These are phyloP conservation scores for Pachyrhizus erosus DNA, from an alignment of 306 rosid genomes.

Conservation along the genomic window DNA sequence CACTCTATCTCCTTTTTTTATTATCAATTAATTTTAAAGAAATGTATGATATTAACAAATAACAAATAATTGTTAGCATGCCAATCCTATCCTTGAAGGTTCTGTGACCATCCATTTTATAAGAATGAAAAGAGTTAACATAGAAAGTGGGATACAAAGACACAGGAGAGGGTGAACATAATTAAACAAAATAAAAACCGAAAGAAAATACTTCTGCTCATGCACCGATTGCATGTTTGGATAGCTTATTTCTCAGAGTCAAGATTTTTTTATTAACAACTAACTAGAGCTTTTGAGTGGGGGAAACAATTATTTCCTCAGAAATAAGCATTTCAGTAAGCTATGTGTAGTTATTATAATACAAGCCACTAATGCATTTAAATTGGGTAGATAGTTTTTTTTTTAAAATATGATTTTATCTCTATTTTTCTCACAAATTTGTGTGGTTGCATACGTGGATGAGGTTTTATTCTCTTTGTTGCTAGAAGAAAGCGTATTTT, in stretches of 20 bases:
- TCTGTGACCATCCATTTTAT: slow-evolving; percentile 8
- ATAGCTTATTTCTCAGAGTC: not conserved
- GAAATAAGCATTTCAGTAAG: not conserved
- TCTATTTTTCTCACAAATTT: not conserved
- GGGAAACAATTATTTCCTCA: not conserved
- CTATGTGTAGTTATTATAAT: not conserved
- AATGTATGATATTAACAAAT: no score
- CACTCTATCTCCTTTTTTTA: not conserved
- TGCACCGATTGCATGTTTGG: not conserved
- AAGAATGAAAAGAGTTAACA: not conserved
- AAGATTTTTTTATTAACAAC: not conserved
- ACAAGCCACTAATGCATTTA: not conserved
- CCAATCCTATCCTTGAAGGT: not conserved
- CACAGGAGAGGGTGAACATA: not conserved
- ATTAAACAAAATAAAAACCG: not conserved
- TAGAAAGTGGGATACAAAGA: slow-evolving; percentile 18
- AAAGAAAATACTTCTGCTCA: not conserved
- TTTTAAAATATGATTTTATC: not conserved
- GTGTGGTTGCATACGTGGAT: slow-evolving; percentile 7
- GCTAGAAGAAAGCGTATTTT: not conserved
- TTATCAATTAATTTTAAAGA: not conserved
- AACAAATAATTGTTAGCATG: not conserved
- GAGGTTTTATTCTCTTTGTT: not conserved
- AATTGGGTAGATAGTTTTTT: not conserved
- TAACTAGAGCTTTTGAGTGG: not conserved